Base-by-base conservation (phyloP, 1,284 basidiomycete species). In the Cryptococcus sp. region DNA sequence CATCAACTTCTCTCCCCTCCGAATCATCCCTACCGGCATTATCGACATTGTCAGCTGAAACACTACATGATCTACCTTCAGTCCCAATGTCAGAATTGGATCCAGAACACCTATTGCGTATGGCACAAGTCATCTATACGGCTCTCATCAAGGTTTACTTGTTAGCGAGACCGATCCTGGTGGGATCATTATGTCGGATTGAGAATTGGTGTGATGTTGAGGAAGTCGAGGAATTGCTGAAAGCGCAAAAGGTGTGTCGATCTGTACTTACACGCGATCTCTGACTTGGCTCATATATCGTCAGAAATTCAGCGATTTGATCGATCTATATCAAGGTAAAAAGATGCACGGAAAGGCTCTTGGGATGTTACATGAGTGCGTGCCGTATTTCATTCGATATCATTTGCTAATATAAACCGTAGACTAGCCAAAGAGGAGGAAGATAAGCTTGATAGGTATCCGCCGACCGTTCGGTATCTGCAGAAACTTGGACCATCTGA, bases 201-300 rank as follows among this genome's bases (percentile, higher is more conserved):
- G 85, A 90, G 23, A 98, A 98, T 74, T 98, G 93, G 91, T 98
- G 94, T 76, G 92, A 98, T 69, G 92, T 98, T 0, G 85, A 86
- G 1, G 91, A 98, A 70, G 91, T 98, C 0, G 93, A 98, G 72
- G 89, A 89, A 68, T 83, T 93, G 56, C 77, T 99, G 45, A 82
- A 84, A 61, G 84, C 85, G 37, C 83, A 88, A 35, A 86, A 89
- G 82, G 92, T 91, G 60, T 53, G 81, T 65, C 30, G 4, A 34
- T 23, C 23, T 23, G 23, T 23, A 2, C 23, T 23, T 23, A 8
- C 31, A 14, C 23, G 32, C 36, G 41, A 4, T 45, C 32, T 5
- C 10, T 3, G 38, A 7, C 13, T 5, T 4, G 14, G 31, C 31
- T 42, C 4, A 43, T 32, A 2, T 5, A 4, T 10, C 4, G 3